Base-by-base conservation (phyloP, 2,329 filamentous ascomycete genomes). In the Hortaea sp. region DNA sequence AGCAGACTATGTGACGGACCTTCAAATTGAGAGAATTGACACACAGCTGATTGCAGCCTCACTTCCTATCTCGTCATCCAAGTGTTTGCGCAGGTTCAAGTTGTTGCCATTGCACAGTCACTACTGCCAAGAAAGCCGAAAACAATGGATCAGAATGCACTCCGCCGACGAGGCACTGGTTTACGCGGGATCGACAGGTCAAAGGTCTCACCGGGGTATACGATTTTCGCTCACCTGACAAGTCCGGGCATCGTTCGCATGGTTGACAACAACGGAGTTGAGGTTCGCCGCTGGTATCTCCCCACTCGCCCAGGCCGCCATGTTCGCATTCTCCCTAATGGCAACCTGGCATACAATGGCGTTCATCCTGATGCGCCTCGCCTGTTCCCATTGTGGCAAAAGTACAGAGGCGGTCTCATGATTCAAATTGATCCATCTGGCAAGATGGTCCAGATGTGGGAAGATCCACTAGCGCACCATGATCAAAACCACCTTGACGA, bases 341-440 rank as follows among this genome's bases (percentile, higher is more conserved):
- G 70, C 3, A 69, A 67, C 45, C 60, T 73, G 1, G 69, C 69
- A 12, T 66, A 67, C 53, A 72, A 72, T 51, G 65, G 63, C 6
- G 63, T 68, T 1, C 67, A 66, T 42, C 66, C 68, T 4, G 56
- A 66, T 45, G 60, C 61, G 2, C 66, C 67, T 5, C 55, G 54
- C 5, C 59, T 64, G 5, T 73, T 71, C 47, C 67, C 67, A 1
- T 63, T 72, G 43, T 72, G 64, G 58, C 63, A 67, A 37, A 73
- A 73, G 45, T 72, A 73, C 47, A 57, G 69, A 7, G 69, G 69
- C 6, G 70, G 69, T 0, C 56, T 70, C 3, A 73, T 73, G 69
- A 62, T 64, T 42, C 59, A 72, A 53, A 52, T 72, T 9, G 61
- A 66, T 42, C 56, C 63, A 0, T 44, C 54, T 0, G 69, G 69